A percentile compares a stretch with the other conserved stretches of the same genome.
phyloP scores from a whole-genome alignment of 768 basidiomycete species.

The Amyloporia xantha region DNA sequence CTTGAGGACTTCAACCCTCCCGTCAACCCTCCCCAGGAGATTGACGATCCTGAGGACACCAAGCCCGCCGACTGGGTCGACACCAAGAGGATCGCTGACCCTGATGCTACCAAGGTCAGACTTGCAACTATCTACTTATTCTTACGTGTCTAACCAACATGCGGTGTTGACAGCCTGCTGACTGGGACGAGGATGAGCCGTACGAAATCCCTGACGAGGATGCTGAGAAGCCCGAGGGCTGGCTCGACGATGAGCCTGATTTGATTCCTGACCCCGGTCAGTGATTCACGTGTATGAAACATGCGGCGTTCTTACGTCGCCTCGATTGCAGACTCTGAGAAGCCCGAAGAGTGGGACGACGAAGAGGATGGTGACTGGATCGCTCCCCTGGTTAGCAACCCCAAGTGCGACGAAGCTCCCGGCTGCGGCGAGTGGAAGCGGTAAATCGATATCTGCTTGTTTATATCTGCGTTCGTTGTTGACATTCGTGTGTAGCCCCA shows the following conservation, averaged over 20 bases:
- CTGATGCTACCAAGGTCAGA: conserved; percentile 72
- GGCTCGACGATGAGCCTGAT: conserved; percentile 85
- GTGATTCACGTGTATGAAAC: conserved; percentile 10
- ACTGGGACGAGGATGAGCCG: conserved; percentile 98
- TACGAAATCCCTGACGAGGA: conserved; percentile 86
- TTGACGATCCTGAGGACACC: conserved; percentile 85
- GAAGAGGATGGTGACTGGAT: conserved; percentile 99
- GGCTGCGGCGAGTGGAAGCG: conserved; percentile 96
- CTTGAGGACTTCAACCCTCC: conserved; percentile 91
- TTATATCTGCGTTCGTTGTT: neutral
- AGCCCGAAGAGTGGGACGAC: conserved; percentile 99
- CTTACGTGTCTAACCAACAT: no score
- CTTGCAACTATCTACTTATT: no score
- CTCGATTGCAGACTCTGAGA: conserved; percentile 59
- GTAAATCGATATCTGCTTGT: conserved; percentile 27
- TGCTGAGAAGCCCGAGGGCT: conserved; percentile 87
- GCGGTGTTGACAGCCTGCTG: conserved; percentile 82
- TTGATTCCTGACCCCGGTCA: conserved; percentile 82
- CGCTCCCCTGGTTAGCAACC: conserved; percentile 83
- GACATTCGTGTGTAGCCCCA: conserved; percentile 43
- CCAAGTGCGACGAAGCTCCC: conserved; percentile 81
- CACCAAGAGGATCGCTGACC: conserved; percentile 75
- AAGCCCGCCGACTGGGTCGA: conserved; percentile 97
- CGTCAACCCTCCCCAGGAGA: conserved; percentile 90
- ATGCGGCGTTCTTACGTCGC: no score